These are phyloP conservation scores for Bolboschoenoplectus hybrid DNA, from an alignment of 202 grass and related monocot genomes.

Conservation along the genomic window DNA sequence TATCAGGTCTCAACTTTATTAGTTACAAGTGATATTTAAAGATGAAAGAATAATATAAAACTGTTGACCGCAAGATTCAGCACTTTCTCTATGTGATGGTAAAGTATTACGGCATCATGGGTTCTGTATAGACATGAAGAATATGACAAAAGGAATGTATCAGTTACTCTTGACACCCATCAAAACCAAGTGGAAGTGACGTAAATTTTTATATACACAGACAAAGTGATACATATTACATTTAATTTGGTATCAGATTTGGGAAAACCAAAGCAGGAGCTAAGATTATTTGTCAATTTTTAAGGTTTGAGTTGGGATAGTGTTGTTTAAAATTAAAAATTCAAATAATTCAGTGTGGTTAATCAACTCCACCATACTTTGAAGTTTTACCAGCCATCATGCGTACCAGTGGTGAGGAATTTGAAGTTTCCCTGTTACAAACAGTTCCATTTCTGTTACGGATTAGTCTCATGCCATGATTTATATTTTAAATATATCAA, in stretches of 20 bases:
- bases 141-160: neutral
- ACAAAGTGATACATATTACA: neutral
- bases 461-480: neutral
- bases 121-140: neutral
- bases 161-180: neutral
- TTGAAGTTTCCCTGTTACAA: neutral
- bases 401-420: neutral
- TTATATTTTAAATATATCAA: neutral
- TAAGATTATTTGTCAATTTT: neutral
- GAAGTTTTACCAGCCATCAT: neutral
- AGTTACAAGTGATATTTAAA: slow-evolving; percentile 15
- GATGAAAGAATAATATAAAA: slow-evolving; percentile 12
- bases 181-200: neutral
- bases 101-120: neutral
- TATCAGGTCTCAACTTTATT: neutral
- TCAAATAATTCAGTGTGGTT: neutral
- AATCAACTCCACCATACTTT: neutral
- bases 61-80: neutral
- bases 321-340: neutral
- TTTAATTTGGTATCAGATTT: neutral
- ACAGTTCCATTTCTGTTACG: neutral
- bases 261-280: neutral
- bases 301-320: neutral
- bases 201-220: neutral
- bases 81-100: neutral